Conservation (phyloP, 2,329 filamentous ascomycete species). For the Colletotrichum scovillei region DNA sequence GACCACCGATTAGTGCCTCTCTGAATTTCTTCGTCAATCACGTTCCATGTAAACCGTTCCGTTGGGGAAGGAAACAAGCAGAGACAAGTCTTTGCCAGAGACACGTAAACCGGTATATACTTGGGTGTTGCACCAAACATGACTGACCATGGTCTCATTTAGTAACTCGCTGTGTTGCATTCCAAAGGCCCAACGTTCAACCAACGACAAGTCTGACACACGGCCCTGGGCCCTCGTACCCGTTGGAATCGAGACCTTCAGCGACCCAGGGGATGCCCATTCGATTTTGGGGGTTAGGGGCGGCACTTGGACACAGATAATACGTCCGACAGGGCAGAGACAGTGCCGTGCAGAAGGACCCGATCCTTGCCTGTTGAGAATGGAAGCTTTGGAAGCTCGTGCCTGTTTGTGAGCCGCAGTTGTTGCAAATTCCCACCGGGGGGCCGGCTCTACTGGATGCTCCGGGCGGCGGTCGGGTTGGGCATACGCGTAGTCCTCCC, state of each 20-base stretch:
- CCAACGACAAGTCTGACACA: not conserved
- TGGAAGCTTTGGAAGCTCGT: not conserved
- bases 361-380: not conserved
- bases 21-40: not conserved
- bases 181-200: not conserved
- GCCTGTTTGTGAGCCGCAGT: not conserved
- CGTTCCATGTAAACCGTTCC: not conserved
- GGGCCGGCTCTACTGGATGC: not conserved
- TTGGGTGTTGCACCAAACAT: not conserved
- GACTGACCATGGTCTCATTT: not conserved
- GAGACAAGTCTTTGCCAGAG: not conserved
- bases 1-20: not conserved
- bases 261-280: conserved; percentile 8
- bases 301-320: not conserved
- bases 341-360: not conserved
- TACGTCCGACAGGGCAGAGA: not conserved
- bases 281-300: not conserved
- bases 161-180: not conserved
- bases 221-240: not conserved
- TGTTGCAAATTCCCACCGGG: not conserved
- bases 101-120: not conserved
- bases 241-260: not conserved
- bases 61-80: not conserved
- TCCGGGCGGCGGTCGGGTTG: not conserved
- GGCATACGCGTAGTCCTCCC: not conserved